Percentiles rank a stretch among this genome's conserved stretches.
Conservation (phyloP, 148 eudicot species). For the Camellia granthamiana region DNA sequence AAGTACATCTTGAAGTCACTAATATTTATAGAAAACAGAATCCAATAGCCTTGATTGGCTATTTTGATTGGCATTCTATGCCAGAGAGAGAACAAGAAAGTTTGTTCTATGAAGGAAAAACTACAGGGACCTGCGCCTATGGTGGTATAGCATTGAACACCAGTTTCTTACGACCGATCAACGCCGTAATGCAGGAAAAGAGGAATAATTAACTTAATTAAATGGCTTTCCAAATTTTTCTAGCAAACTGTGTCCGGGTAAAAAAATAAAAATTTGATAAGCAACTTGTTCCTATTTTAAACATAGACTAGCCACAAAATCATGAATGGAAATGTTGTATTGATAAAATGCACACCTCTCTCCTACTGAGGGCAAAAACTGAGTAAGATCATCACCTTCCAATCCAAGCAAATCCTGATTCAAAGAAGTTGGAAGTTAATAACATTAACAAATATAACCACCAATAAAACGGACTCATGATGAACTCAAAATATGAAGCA, state of each 20-base stretch:
- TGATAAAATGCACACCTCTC: constrained; percentile 54
- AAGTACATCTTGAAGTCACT: no score
- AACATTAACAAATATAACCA: constrained; percentile 2
- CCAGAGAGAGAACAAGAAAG: no score
- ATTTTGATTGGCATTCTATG: no score
- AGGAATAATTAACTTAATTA: not conserved
- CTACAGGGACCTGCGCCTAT: no score
- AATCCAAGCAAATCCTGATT: constrained; percentile 83
- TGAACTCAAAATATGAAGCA: not conserved
- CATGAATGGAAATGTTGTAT: not conserved
- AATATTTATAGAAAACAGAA: no score
- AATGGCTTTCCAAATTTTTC: not conserved
- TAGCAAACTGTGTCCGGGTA: not conserved
- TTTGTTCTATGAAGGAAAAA: no score
- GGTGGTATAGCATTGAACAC: not conserved
- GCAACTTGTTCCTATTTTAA: not conserved
- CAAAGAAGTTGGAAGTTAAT: constrained; percentile 10
- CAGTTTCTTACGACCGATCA: not conserved
- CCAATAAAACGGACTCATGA: not conserved
- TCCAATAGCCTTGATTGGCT: no score
- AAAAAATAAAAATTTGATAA: not conserved
- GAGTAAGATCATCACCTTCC: constrained; percentile 66
- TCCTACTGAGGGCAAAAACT: constrained; percentile 61
- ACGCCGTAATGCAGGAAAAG: not conserved
- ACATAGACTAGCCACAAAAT: not conserved